Conservation (phyloP, 306 rosid species). For the Elaeagnus macrophylla region DNA sequence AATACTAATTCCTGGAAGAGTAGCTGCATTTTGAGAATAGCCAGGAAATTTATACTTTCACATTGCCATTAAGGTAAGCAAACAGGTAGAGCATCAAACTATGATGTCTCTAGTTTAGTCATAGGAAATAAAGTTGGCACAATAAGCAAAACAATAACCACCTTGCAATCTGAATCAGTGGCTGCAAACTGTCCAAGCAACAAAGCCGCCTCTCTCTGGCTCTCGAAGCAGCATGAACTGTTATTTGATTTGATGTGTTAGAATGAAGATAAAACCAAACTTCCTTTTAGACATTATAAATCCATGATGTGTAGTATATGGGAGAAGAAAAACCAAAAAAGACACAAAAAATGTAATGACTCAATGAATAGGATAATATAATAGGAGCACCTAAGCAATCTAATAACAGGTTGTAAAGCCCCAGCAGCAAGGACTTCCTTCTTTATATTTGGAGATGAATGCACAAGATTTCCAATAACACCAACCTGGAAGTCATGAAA, state of each 20-base stretch:
- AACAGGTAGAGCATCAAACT: neutral
- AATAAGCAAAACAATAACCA: slow-evolving; percentile 19
- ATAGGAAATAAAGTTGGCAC: slow-evolving; percentile 6
- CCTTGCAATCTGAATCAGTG: slow-evolving; percentile 98
- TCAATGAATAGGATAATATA: neutral
- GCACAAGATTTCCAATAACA: slow-evolving; percentile 95
- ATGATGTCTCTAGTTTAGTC: slow-evolving; percentile 4
- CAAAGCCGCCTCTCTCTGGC: slow-evolving; percentile 98
- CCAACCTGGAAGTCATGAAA: slow-evolving; percentile 68
- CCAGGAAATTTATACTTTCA: neutral
- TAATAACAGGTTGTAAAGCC: slow-evolving; percentile 95
- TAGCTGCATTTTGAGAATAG: no score
- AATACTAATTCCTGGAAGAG: neutral
- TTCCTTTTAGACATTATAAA: neutral
- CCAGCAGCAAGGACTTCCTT: slow-evolving; percentile 93
- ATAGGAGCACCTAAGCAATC: slow-evolving; percentile 65
- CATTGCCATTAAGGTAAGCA: slow-evolving; percentile 1
- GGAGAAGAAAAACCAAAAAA: neutral
- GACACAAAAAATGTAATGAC: neutral
- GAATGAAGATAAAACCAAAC: slow-evolving; percentile 4
- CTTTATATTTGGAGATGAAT: slow-evolving; percentile 93
- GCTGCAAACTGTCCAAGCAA: slow-evolving; percentile 98
- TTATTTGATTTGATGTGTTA: slow-evolving; percentile 4
- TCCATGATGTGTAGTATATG: neutral
- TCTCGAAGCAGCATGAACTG: slow-evolving; percentile 94